Evolutionary conservation across 148 eudicot species (phyloP), one percentile per base, ranked within the genome.

Genomic region (Dysphania ambrosioides): DNA sequence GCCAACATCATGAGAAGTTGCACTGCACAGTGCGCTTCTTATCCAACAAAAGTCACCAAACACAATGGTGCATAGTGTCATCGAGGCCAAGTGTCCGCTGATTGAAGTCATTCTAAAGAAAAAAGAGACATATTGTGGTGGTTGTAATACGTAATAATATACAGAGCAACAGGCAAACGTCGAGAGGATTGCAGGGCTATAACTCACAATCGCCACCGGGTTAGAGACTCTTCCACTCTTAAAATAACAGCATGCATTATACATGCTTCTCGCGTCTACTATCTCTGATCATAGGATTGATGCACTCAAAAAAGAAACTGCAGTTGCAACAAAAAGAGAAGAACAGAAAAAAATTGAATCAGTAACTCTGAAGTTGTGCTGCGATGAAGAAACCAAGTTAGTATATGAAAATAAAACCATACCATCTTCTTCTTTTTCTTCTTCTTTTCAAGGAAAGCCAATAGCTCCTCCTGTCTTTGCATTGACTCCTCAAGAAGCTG

Each of bases 391-490:
- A 10, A 19, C 35, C 1, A 13, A 42, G 18, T 31, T 3, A 34
- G 51, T 7, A 19, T 34, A 60, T 42, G 31, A 31, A 59, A 24
- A 8, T 21, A 59, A 41, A 57, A 8, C 57, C 75, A 27, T 83
- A 83, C 86, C 87, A 84, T 85, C 90, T 87, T 93, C 90, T 88
- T 92, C 91, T 90, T 93, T 77, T 91, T 90, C 83, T 91, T 93
- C 84, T 87, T 94, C 88, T 94, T 94, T 75, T 92, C 98, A 19
- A 95, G 35, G 58, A 75, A 86, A 16, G 93, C 89, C 41, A 87
- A 30, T 73, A 95, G 86, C 79, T 95, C 91, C 38, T 63, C 83
- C 66, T 95, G 98, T 66, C 53, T 80, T 18, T 66, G 78, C 71
- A 86, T 79, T 42, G 93, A 81, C 76, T 88, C 91, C 63, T 90